Conservation (phyloP, 2,329 filamentous ascomycete species). For the Clonostachys solani region DNA sequence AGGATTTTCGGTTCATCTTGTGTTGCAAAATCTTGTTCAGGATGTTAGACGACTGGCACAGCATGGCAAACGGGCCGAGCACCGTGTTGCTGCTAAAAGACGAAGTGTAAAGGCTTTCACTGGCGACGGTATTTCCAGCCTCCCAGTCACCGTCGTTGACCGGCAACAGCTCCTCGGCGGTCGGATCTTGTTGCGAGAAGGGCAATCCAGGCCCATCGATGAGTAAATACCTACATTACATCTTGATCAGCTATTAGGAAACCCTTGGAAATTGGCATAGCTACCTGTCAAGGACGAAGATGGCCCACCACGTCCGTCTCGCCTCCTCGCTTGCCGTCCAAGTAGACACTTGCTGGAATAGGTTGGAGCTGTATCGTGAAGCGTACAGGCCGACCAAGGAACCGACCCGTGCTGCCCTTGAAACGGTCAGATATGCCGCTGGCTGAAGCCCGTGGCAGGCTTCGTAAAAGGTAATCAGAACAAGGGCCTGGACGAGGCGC, state of each 20-base stretch:
- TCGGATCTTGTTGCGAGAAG: constrained; percentile 5
- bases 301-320: constrained; percentile 11
- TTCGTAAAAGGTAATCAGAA: constrained; percentile 7
- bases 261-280: too few relatives aligned
- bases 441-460: constrained; percentile 9
- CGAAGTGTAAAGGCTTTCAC: constrained; percentile 7
- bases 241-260: too few relatives aligned
- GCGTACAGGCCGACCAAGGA: constrained; percentile 8
- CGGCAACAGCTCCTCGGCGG: constrained; percentile 6
- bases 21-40: constrained; percentile 10
- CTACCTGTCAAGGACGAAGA: constrained; percentile 12
- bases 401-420: constrained; percentile 6
- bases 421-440: constrained; percentile 10
- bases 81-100: constrained; percentile 7
- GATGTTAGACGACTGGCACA: constrained; percentile 11
- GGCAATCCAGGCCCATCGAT: constrained; percentile 2
- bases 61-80: constrained; percentile 7
- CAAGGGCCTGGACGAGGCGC: constrained; percentile 7
- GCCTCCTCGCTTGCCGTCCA: constrained; percentile 11
- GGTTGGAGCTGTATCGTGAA: constrained; percentile 1
- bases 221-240: too few relatives aligned
- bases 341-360: constrained; percentile 8
- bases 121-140: constrained; percentile 6
- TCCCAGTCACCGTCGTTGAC: constrained; percentile 12
- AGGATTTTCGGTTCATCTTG: neutral